phyloP scores from a whole-genome alignment of 192 early-diverging fungal genomes.

The Cladochytrium replicatum region DNA sequence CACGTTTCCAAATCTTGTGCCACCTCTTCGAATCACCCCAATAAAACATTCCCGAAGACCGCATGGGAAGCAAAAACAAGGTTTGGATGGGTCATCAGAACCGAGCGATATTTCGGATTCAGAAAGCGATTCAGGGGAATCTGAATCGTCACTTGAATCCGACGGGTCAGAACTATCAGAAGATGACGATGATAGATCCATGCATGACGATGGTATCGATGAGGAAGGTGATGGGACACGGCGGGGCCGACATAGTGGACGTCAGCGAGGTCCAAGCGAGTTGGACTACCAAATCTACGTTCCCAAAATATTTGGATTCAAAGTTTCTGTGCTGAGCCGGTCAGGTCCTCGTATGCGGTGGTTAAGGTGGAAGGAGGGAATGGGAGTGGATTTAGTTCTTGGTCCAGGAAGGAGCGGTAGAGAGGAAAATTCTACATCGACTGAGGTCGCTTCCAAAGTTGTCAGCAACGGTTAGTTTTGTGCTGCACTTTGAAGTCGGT shows the following conservation, averaged over 20 bases:
- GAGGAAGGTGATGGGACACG: slow-evolving; percentile 16
- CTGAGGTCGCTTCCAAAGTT: too few relatives aligned
- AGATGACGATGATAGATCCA: slow-evolving; percentile 1
- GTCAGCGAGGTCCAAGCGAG: background rate
- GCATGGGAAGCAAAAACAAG: background rate
- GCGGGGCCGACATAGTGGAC: slow-evolving; percentile 1
- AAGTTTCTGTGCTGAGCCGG: slow-evolving; percentile 61
- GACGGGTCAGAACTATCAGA: slow-evolving; percentile 21
- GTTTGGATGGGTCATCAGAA: background rate
- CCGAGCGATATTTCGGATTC: background rate
- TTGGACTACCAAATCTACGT: slow-evolving; percentile 55
- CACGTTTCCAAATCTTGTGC: slow-evolving; percentile 69
- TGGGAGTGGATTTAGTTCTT: slow-evolving; percentile 11
- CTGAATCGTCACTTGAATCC: too few relatives aligned
- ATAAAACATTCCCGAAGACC: background rate
- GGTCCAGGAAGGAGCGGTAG: background rate
- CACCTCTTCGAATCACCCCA: slow-evolving; percentile 15
- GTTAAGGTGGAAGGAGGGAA: slow-evolving; percentile 59
- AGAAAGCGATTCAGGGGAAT: slow-evolving; percentile 3
- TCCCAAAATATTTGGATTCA: slow-evolving; percentile 89
- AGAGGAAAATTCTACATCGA: too few relatives aligned
- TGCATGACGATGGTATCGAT: slow-evolving; percentile 12
- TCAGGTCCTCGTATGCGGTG: slow-evolving; percentile 86
- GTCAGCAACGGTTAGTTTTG: too few relatives aligned
- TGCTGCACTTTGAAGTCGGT: too few relatives aligned